These are phyloP conservation scores for Raffaelea deltoideospora DNA, from an alignment of 2,329 filamentous ascomycete species.

Conservation along the genomic window DNA sequence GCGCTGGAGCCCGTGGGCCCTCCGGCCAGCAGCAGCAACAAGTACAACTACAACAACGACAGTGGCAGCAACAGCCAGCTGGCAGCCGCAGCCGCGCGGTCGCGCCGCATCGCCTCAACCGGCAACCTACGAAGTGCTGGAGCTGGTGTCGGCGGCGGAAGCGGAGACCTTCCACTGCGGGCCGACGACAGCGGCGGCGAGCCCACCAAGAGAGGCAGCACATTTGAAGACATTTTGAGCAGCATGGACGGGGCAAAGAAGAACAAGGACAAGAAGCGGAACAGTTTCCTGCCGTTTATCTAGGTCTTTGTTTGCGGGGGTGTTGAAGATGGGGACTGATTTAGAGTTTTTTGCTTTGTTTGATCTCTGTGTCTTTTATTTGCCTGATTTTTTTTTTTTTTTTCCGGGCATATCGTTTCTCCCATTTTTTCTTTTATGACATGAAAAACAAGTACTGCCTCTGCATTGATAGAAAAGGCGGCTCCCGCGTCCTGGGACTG, in stretches of 20 bases:
- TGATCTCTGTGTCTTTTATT: not conserved
- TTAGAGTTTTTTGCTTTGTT: not conserved
- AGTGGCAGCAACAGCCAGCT: conserved; percentile 1
- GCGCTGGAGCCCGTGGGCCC: conserved; percentile 18
- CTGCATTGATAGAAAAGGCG: no score
- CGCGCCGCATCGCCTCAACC: conserved; percentile 11
- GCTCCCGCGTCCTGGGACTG: no score
- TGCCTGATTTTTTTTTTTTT: not conserved
- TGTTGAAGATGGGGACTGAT: not conserved
- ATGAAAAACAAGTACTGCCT: no score
- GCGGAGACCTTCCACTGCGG: no score
- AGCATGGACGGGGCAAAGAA: conserved; percentile 17
- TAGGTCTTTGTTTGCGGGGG: not conserved
- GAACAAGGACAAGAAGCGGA: conserved; percentile 16
- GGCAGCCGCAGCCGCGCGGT: no score
- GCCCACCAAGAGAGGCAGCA: conserved; percentile 4
- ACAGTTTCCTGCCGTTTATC: conserved; percentile 11
- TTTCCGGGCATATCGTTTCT: no score
- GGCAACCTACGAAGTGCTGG: conserved; percentile 9
- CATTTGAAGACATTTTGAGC: conserved; percentile 22
- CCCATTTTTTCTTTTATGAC: no score
- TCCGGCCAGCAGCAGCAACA: conserved; percentile 5
- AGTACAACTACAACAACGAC: conserved; percentile 1
- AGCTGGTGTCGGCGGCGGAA: not conserved
- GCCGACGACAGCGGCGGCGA: not conserved